Conservation (phyloP, 805 yeast species). For the Tetrapisispora phaffii region DNA sequence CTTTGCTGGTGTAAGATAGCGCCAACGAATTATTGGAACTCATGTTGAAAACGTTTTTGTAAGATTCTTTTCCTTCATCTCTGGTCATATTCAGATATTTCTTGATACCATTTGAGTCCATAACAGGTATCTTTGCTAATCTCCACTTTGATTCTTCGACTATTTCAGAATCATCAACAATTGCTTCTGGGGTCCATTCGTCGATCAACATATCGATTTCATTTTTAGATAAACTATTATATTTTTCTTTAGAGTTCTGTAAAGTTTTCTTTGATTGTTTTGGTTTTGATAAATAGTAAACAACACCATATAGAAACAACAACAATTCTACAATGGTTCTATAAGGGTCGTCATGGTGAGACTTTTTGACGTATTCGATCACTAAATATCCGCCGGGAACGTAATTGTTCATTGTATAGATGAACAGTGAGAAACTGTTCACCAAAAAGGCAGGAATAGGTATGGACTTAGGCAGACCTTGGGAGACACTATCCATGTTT, state of each 20-base stretch:
- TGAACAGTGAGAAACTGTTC: constrained; percentile 13
- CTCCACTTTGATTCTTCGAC: constrained; percentile 39
- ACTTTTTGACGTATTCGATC: constrained; percentile 65
- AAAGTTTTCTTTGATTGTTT: constrained; percentile 38
- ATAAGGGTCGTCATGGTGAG: constrained; percentile 89
- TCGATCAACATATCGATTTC: constrained; percentile 78
- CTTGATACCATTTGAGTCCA: constrained; percentile 44
- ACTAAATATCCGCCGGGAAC: constrained; percentile 30
- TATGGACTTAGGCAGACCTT: constrained; percentile 21
- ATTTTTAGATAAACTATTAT: constrained; percentile 31
- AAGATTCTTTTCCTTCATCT: constrained; percentile 23
- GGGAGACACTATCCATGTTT: constrained; percentile 16
- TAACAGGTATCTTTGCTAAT: constrained; percentile 50
- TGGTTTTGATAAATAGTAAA: constrained; percentile 65
- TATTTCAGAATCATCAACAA: constrained; percentile 45
- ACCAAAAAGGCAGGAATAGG: constrained; percentile 23
- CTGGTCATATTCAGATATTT: constrained; percentile 18
- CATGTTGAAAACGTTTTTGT: constrained; percentile 46
- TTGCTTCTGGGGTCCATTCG: constrained; percentile 89
- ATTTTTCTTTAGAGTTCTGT: not conserved
- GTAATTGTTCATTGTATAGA: constrained; percentile 14
- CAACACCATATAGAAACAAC: constrained; percentile 69
- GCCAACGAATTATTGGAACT: constrained; percentile 65
- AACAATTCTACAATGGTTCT: constrained; percentile 74
- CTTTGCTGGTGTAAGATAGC: constrained; percentile 38